A percentile compares a stretch with the other conserved stretches of the same genome.
Evolutionary conservation across 306 rosid species (phyloP).

Genomic region (Albizia julibrissin): DNA sequence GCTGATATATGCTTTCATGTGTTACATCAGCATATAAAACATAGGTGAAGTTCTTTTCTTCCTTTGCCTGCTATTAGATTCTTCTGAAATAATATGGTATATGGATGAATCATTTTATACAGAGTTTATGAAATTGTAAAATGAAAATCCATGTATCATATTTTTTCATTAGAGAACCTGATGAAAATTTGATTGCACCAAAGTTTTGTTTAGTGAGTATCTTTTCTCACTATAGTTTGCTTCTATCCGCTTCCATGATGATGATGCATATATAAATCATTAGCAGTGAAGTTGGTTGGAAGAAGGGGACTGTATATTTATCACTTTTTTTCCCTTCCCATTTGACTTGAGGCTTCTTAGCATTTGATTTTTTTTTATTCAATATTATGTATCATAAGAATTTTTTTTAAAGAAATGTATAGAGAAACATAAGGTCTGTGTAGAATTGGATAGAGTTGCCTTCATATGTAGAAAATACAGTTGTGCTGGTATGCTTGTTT

Average conservation of each 20-base stretch:
- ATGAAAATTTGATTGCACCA: neutral
- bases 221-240: neutral
- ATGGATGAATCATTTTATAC: neutral
- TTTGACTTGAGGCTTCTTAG: constrained; percentile 8
- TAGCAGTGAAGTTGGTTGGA: neutral
- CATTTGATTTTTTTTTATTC: neutral
- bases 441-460: constrained; percentile 18
- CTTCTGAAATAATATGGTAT: neutral
- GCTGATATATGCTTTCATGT: constrained; percentile 12
- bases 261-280: constrained; percentile 15
- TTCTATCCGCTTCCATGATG: neutral
- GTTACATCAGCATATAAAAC: neutral
- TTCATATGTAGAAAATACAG: neutral
- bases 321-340: neutral
- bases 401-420: constrained; percentile 23
- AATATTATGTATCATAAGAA: constrained; percentile 17
- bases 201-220: neutral
- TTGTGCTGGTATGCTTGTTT: neutral
- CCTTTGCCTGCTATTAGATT: neutral
- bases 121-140: neutral
- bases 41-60: neutral
- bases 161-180: neutral
- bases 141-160: neutral
- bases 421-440: constrained; percentile 31
- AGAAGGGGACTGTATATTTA: constrained; percentile 1